Evolutionary conservation across 257 asterid genomes (phyloP), one percentile per base, ranked within the genome.

Genomic region (Solanum rostratum): DNA sequence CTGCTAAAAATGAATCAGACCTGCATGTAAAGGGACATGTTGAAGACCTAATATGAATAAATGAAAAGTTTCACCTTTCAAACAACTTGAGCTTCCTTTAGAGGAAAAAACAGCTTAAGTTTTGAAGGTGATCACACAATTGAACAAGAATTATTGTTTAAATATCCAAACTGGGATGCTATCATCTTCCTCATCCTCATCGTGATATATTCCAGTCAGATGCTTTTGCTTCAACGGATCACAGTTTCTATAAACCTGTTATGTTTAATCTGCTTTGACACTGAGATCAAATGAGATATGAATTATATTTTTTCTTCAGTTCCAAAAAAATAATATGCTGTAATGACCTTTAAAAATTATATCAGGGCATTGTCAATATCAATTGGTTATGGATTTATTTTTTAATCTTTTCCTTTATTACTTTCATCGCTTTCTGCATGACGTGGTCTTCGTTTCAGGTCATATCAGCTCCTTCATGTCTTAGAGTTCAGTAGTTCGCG

Each of bases 401-500:
- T 80, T 37, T 49, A 13, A 15, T n/a, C 39, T 11, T 83, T 49
- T 66, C 20, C 80, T 49, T 49, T 65, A 43, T 29, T 54, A 83
- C 11, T 66, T 83, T 46, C 10, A 68, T 18, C 20, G 37, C 22
- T 22, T 83, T 54, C 27, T 41, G 39, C 78, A 15, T 83, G 68
- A 83, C n/a, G 16, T 16, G 62, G n/a, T 83, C 86, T 82, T 90
- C 65, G 49, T 87, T 89, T 81, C 94, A 96, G 99, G 87, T 88
- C 92, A 74, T 96, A 93, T 86, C 84, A 88, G 84, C 97, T 96
- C 85, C 97, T 95, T 85, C 97, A 93, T 69, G 90, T 93, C 86
- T 85, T 96, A 88, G 99, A 96, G 97, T 96, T 96, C 90, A 96
- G 98, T 79, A 92, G 98, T 87, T 93, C 96, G 85, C 92, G 99